Evolutionary conservation across 148 eudicot species (phyloP).

Genomic region (Cornus suecica): DNA sequence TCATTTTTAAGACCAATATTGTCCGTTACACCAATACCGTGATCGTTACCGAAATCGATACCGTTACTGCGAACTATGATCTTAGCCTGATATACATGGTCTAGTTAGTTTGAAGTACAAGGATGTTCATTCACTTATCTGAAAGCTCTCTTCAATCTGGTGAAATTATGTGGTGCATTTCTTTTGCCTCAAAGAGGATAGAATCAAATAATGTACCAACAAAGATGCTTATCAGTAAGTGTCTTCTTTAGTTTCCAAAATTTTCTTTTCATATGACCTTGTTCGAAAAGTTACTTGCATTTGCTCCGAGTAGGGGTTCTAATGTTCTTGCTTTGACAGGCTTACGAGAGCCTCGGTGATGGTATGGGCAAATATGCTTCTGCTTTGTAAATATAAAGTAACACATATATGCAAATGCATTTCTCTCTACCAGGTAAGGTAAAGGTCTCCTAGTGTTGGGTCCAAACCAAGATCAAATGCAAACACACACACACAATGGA

Average conservation of each 20-base stretch:
- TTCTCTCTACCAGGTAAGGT: no score
- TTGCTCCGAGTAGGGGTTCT: not conserved
- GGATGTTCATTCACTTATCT: not conserved
- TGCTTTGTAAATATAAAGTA: no score
- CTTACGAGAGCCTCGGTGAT: slow-evolving; percentile 78
- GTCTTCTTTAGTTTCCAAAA: no score
- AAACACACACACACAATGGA: no score
- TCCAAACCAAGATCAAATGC: no score
- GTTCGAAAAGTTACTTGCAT: not conserved
- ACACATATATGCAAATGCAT: no score
- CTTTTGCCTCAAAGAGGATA: not conserved
- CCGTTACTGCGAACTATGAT: no score
- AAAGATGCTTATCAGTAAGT: not conserved
- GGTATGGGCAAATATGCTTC: slow-evolving; percentile 79
- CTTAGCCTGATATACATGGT: not conserved
- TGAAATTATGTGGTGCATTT: not conserved
- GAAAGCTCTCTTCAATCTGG: no score
- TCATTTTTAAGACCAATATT: no score
- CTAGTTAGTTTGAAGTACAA: not conserved
- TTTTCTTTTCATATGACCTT: not conserved
- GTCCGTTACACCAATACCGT: no score
- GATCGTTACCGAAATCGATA: no score
- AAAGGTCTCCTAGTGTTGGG: no score
- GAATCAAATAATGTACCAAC: not conserved
- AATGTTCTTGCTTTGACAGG: slow-evolving; percentile 40